Base-by-base conservation (phyloP, 352 stramenopile species). In the Globisporangium paroecandrum region DNA sequence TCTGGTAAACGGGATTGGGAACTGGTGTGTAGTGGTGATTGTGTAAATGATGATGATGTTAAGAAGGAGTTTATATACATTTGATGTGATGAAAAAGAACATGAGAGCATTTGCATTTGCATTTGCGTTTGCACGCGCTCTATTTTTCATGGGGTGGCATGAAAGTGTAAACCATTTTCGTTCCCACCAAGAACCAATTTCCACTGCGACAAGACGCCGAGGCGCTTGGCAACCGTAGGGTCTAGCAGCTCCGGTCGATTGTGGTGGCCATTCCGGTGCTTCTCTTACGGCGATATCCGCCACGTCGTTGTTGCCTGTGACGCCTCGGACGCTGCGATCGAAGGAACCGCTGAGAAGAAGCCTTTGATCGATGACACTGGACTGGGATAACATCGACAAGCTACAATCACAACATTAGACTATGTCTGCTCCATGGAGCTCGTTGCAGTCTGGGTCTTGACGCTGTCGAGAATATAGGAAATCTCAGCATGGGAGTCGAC, bases 1-100 rank as follows among this genome's bases (percentile, higher is more conserved):
- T 96, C 71, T 96, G 89, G 89, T 96, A 83, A 25, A 65, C 27
- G 9, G 15, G 22, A 29, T 34, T 49, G 56, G 24, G 18, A 6
- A 58, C 12, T 27, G 22, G 53, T 12, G 53, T 12, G 6, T 29
- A 27, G 7, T 34, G 25, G 27, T 60, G 27, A 22, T 27, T 6
- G 9, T 46, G 20, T 61, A 32, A 58, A 29, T 24, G 51, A 58
- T 24, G 51, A 58, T 43, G 55, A 46, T 46, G 29, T n/a, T 9
- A 24, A 46, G 18, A 38, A 24, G 7, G 43, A 51, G 43, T 51
- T 51, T 51, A 24, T 51, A 51, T 51, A 49, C n/a, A 12, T 51
- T 51, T 24, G 43, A 10, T 51, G 43, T 51, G 18, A 51, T 24
- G 43, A 51, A 51, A 51, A 38, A 1, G 22, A 24, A 24, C 43